Conservation (phyloP, 495 filamentous ascomycete species). For the Talaromyces liani region DNA sequence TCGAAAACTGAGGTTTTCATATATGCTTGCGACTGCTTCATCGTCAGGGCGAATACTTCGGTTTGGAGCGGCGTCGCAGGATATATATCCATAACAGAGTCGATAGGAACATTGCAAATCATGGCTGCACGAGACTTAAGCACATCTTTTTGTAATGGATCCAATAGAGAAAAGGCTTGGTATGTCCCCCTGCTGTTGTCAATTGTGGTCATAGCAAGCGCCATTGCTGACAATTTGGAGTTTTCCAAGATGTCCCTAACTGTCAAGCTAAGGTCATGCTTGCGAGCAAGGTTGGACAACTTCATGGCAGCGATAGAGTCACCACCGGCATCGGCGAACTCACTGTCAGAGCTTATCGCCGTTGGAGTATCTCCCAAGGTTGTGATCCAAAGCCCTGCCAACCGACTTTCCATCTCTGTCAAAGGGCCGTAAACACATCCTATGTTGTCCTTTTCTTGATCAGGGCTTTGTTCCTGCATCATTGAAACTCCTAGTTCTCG, state of each 20-base stretch:
- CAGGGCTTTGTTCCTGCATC: constrained; percentile 25
- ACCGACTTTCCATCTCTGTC: constrained; percentile 17
- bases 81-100: constrained; percentile 37
- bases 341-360: constrained; percentile 13
- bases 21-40: constrained; percentile 22
- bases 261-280: constrained; percentile 22
- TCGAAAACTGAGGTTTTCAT: constrained; percentile 20
- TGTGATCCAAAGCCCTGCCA: constrained; percentile 26
- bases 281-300: constrained; percentile 11
- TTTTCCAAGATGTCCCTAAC: constrained; percentile 29
- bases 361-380: constrained; percentile 18
- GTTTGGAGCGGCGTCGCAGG: constrained; percentile 56
- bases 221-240: constrained; percentile 29
- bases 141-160: too few relatives aligned
- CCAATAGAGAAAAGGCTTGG: too few relatives aligned
- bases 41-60: constrained; percentile 45
- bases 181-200: too few relatives aligned
- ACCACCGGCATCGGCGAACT: constrained; percentile 18
- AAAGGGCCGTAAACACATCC: constrained; percentile 17
- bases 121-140: too few relatives aligned
- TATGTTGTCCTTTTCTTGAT: constrained; percentile 27
- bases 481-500: constrained; percentile 12
- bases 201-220: constrained; percentile 3
- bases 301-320: constrained; percentile 20
- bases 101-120: constrained; percentile 4